These are phyloP conservation scores for Agaricus sinodeliciosus DNA, from an alignment of 768 basidiomycete species.

Conservation along the genomic window DNA sequence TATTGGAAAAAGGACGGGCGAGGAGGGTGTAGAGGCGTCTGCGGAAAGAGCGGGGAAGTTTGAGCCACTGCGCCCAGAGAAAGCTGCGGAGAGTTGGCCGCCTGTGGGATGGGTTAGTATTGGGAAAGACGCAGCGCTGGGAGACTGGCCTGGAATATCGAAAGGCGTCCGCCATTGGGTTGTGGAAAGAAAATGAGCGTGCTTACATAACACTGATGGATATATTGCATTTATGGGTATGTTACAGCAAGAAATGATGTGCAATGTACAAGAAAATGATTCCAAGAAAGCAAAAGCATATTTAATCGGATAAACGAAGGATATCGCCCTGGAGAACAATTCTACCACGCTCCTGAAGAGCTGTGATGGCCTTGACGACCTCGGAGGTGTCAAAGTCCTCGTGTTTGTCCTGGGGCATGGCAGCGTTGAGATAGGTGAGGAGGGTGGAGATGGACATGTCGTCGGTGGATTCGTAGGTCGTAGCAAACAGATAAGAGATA, in stretches of 20 bases:
- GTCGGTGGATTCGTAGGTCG: constrained; percentile 61
- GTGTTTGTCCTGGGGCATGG: constrained; percentile 71
- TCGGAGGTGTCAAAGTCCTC: constrained; percentile 79
- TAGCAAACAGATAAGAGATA: constrained; percentile 56
- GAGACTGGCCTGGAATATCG: background rate
- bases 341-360: constrained; percentile 39
- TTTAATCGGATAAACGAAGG: constrained; percentile 12
- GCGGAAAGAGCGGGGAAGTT: background rate
- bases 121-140: no score
- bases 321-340: constrained; percentile 49
- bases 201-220: constrained; percentile 2
- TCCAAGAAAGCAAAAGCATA: background rate
- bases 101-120: background rate
- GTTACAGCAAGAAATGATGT: background rate
- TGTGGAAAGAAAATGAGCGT: background rate
- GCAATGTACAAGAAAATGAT: constrained; percentile 4
- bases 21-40: background rate
- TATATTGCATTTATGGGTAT: constrained; percentile 6
- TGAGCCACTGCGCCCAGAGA: constrained; percentile 5
- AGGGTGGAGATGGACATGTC: constrained; percentile 66
- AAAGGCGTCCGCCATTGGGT: background rate
- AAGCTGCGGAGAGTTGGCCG: background rate
- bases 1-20: background rate
- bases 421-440: constrained; percentile 67
- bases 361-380: constrained; percentile 45